Conservation (phyloP, 768 basidiomycete species). For the Chiua virens region DNA sequence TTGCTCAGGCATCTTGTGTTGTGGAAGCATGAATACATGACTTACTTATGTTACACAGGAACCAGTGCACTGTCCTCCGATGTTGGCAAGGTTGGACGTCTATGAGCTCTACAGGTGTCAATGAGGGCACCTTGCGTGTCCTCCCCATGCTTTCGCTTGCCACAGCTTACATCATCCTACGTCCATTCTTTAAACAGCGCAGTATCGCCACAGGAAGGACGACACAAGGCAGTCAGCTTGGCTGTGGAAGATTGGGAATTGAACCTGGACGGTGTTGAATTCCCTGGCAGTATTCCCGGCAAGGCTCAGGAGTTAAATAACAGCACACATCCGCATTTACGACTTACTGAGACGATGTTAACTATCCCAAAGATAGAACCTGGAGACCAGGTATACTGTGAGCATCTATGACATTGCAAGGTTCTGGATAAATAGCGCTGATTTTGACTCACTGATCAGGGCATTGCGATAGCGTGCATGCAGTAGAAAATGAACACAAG, state of each 20-base stretch:
- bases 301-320: slow-evolving; percentile 56
- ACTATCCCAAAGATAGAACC: slow-evolving; percentile 58
- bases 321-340: slow-evolving; percentile 62
- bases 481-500: slow-evolving; percentile 49
- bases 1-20: neutral
- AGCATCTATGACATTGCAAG: neutral
- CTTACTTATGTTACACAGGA: slow-evolving; percentile 31
- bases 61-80: slow-evolving; percentile 53
- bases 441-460: slow-evolving; percentile 26
- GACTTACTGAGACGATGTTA: slow-evolving; percentile 54
- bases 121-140: slow-evolving; percentile 65
- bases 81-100: slow-evolving; percentile 63
- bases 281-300: slow-evolving; percentile 56
- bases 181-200: slow-evolving; percentile 61
- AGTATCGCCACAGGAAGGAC: neutral
- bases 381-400: slow-evolving; percentile 65
- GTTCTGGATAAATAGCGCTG: neutral
- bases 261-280: slow-evolving; percentile 49
- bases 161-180: slow-evolving; percentile 60
- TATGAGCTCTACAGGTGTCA: slow-evolving; percentile 51
- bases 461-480: slow-evolving; percentile 57
- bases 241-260: slow-evolving; percentile 54
- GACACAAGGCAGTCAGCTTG: slow-evolving; percentile 30
- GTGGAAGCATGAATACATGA: neutral
- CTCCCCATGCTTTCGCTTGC: slow-evolving; percentile 55